Evolutionary conservation across 2,329 filamentous ascomycete species (phyloP), one percentile per base, ranked within the genome.

Genomic region (Fonsecaea monophora): DNA sequence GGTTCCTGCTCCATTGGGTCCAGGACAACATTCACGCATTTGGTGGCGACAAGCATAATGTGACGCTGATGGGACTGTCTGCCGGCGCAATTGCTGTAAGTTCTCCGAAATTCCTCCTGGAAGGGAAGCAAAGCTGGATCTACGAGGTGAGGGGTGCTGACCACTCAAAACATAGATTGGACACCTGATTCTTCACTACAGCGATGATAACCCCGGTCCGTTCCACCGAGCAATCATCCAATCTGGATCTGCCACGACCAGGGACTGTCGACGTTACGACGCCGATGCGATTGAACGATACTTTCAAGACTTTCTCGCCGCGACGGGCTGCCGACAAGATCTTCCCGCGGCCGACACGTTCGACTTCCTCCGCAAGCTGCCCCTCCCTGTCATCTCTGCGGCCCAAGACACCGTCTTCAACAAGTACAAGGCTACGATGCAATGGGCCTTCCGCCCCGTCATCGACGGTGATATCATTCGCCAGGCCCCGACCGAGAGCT

Each of bases 1-100:
- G 84, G 66, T 73, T 84, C 13, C 80, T 86, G 12, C 78, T 90
- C 25, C 77, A 82, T 64, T 91, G 88, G 89, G 83, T 90, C 32
- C 80, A 81, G 68, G 79, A 83, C 32, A 89, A 89, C 75, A 85
- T 89, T 62, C 82, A 75, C 5, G 78, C 76, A 3, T 89, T 90
- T 76, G 88, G 87, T 0, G 89, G 88, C 1, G 84, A 90, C 72
- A 79, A 79, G 1, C 75, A 78, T 9, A 83, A 85, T 66, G 82
- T 90, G 30, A 90, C 87, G 1, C 74, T 89, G 21, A 62, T 67
- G 55, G 68, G 68, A 8, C 65, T 68, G 55, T 69, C 68, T 38
- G 67, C 60, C 13, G 65, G 67, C n/a, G 62, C 25, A 25, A 25
- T 25, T 25, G 25, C 25, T 25, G 25, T 25, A 25, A 25, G 25